Evolutionary conservation across 2,329 filamentous ascomycete genomes (phyloP), one percentile per base, ranked within the genome.

Genomic region (Aphanoascus verrucosus): DNA sequence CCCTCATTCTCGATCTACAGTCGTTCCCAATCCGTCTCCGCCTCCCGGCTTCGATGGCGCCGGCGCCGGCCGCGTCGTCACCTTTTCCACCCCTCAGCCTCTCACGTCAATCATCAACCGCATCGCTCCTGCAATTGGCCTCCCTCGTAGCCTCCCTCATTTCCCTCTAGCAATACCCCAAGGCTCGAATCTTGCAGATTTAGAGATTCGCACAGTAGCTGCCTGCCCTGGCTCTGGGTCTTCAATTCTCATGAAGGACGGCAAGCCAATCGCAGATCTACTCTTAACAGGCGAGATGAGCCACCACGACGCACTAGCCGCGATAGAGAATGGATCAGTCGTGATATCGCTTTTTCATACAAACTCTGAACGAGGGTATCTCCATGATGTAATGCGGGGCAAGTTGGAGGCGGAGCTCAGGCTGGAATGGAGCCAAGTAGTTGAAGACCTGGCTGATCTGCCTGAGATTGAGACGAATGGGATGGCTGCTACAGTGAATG

Each of bases 161-260:
- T 81, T 84, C 59, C 77, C 80, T 1, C 76, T 84, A 43, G 82
- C 81, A 2, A 76, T 83, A 14, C 81, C 81, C 0, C 81, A 86
- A 56, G 77, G 74, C 12, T 67, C 68, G n/a, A 70, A 68, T 4
- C 70, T 81, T 6, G 70, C 75, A 32, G 72, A 77, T 34, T 76
- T 83, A 38, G 65, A 66, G 32, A 82, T 95, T 53, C 72, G 72
- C 14, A 85, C 80, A 45, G 82, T 95, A 8, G 90, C 85, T 4
- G 86, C 96, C 37, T 97, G 91, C 62, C 91, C 93, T 0, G 93
- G 93, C 1, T 93, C 86, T 5, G 93, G 93, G 0, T 85, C 83
- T 1, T 81, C 84, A 38, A 77, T 76, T 0, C 63, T 97, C 17
- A 79, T 96, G 55, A 81, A 82, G 57, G 77, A 78, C 5, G 52